Evolutionary conservation across 208 protist species (phyloP).

Genomic region (Trypanosoma caninum): DNA sequence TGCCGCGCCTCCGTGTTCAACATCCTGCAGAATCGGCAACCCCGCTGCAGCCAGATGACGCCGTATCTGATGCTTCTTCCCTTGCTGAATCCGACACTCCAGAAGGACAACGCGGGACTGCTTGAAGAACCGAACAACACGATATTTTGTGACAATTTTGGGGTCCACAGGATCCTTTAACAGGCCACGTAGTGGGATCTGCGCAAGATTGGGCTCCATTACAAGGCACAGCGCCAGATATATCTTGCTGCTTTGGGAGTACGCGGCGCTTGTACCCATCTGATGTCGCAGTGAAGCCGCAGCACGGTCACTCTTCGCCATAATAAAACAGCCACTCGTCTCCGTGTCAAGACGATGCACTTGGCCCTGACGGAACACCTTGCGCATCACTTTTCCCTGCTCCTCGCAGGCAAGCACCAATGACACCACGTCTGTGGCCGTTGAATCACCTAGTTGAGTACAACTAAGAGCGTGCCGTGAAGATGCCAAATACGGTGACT

Average conservation of each 20-base stretch:
- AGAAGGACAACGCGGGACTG: constrained; percentile 49
- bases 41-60: constrained; percentile 69
- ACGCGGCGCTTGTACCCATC: constrained; percentile 69
- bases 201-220: constrained; percentile 52
- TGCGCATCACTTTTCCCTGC: background rate
- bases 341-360: constrained; percentile 79
- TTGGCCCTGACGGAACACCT: constrained; percentile 64
- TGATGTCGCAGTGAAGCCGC: constrained; percentile 68
- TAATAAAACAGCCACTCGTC: constrained; percentile 69
- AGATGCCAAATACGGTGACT: constrained; percentile 67
- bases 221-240: constrained; percentile 77
- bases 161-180: constrained; percentile 44
- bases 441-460: constrained; percentile 30
- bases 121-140: constrained; percentile 49
- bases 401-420: constrained; percentile 22
- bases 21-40: constrained; percentile 71
- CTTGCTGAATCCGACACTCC: constrained; percentile 77
- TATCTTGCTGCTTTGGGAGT: constrained; percentile 51
- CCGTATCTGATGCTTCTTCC: constrained; percentile 86
- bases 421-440: constrained; percentile 47
- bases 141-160: constrained; percentile 63
- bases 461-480: constrained; percentile 70
- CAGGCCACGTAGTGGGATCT: constrained; percentile 40
- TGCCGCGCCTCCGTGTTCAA: constrained; percentile 73
- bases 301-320: constrained; percentile 61